Base-by-base conservation (phyloP, 2,329 filamentous ascomycete species). In the Biscogniauxia mediterranea region DNA sequence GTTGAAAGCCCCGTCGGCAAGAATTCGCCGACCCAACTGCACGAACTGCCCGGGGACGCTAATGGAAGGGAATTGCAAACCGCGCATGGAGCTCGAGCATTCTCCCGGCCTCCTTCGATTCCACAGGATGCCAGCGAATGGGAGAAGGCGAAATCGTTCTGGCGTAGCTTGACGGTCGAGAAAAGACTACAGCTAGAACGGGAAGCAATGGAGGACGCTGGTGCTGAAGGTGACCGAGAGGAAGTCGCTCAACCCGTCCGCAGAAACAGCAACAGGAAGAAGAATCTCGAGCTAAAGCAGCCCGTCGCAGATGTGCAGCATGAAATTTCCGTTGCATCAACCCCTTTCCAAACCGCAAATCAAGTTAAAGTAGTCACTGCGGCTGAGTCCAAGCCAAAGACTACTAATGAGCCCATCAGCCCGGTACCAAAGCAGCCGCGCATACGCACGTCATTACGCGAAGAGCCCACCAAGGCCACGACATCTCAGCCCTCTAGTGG, bases 121-220 rank as follows among this genome's bases (percentile, higher is more conserved):
- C 52, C 61, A 23, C 58, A 42, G 55, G 59, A 64, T 46, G 61
- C 61, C n/a, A 77, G 80, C 62, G 85, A 89, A 58, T 92, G 89
- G 90, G 85, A 87, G 63, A 81, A 84, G 57, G 84, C 88, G 17
- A 90, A 89, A 68, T 78, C 84, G 0, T 91, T 89, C 68, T 92
- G 89, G 90, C 86, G 83, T 63, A 84, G 85, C 56, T 74, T 92
- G 6, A 87, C 83, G 7, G 78, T 80, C 1, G 83, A 89, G 32
- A 85, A 88, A 69, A 84, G 87, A 52, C 83, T 83, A 6, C 83
- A 87, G 69, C 80, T 89, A 32, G 85, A 88, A 69, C 78, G 75
- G 3, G 85, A 88, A 61, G 83, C 83, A 1, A 72, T 82, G 54
- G 81, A 85, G 60, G 81, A 85, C 53, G 81, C 80, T 1, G 83